Base-by-base conservation (phyloP, 75 land plant genomes). In the Selaginella moellendorffii region DNA sequence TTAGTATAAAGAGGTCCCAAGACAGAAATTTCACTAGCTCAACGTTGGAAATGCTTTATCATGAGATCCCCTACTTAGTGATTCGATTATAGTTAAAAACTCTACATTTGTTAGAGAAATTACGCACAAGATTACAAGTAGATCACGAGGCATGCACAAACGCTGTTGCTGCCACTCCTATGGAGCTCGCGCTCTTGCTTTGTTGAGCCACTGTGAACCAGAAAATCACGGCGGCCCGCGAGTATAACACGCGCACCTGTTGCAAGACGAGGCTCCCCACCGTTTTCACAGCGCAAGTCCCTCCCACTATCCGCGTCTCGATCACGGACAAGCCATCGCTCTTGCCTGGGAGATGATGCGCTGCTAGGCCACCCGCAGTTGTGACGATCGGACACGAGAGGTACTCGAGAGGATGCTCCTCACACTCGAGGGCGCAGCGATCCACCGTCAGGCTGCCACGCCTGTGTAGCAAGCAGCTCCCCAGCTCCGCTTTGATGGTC, bases 381-480 rank as follows among this genome's bases (percentile, higher is more conserved):
- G 82, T 81, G 18, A 89, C 76, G 51, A 95, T 86, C 10, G 99
- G 85, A 61, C 71, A 89, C 0, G 88, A 89, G 22, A 95, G 75
- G 27, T 81, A 77, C 63, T 95, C 99, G 66, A 95, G 63, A 0
- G 99, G 99, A 70, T 90, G 80, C 25, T 85, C 80, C 53, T 78
- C 87, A 59, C 99, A 95, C 56, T 86, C 79, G 28, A 95, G 91
- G 5, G 85, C 63, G 31, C 99, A 95, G 0, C 78, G 76, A 36
- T 90, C 96, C 2, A 95, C 74, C 0, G 78, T 84, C 19, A 95
- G 72, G 63, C 84, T 77, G 10, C 99, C 99, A 60, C 80, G 80
- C 61, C 88, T 76, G 65, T 95, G 99, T 27, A 89, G 85, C 52
- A 95, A 76, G 66, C 99, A 95, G 79, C 81, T 86, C 5, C 99